phyloP scores from a whole-genome alignment of 192 early-diverging fungal genomes.

The Chytriomyces confervae region DNA sequence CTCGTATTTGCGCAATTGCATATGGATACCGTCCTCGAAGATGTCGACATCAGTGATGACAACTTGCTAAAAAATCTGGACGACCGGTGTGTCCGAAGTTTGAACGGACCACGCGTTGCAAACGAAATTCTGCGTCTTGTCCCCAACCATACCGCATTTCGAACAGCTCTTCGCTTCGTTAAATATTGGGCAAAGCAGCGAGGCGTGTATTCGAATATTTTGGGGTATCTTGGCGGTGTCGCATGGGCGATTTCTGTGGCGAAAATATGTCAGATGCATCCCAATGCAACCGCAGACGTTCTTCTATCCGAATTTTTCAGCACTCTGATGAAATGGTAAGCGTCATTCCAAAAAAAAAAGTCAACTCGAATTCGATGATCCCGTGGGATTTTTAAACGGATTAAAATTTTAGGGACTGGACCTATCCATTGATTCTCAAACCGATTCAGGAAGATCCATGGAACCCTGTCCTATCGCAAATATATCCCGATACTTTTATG shows the following conservation, averaged over 20 bases:
- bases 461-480: constrained; percentile 84
- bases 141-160: constrained; percentile 84
- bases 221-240: constrained; percentile 98
- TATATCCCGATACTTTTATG: constrained; percentile 76
- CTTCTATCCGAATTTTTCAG: constrained; percentile 88
- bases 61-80: constrained; percentile 78
- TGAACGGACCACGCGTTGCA: constrained; percentile 93
- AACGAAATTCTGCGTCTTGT: constrained; percentile 94
- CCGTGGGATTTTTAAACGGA: no score
- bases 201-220: constrained; percentile 94
- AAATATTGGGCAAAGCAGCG: constrained; percentile 96
- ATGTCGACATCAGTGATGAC: constrained; percentile 74
- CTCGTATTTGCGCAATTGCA: background rate
- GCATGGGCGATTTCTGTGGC: constrained; percentile 98
- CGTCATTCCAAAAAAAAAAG: no score
- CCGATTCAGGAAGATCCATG: constrained; percentile 84
- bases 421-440: constrained; percentile 87
- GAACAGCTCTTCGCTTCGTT: constrained; percentile 87
- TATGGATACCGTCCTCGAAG: constrained; percentile 63
- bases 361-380: background rate
- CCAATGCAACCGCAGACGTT: constrained; percentile 84
- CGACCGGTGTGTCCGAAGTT: constrained; percentile 73
- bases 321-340: constrained; percentile 80
- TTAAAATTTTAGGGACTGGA: constrained; percentile 70
- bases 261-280: constrained; percentile 92